These are phyloP conservation scores for Cutaneotrichosporon sp. DNA, from an alignment of 1,284 basidiomycete genomes.

Conservation along the genomic window DNA sequence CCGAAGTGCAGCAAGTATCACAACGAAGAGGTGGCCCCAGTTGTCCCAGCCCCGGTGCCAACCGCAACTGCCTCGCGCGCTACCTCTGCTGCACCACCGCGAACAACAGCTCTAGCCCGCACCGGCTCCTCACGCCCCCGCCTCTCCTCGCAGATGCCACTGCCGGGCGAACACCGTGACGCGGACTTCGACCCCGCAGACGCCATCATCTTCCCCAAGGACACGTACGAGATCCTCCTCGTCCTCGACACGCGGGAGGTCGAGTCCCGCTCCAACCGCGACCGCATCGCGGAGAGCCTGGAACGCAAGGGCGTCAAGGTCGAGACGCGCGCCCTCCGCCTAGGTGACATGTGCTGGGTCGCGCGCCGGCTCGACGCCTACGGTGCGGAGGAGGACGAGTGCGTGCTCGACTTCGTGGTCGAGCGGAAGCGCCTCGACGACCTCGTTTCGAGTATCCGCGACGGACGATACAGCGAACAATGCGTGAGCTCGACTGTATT, in stretches of 20 bases:
- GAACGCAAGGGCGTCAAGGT: constrained; percentile 52
- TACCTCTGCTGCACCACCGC: neutral
- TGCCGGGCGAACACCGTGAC: constrained; percentile 20
- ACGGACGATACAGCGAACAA: constrained; percentile 61
- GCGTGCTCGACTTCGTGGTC: constrained; percentile 60
- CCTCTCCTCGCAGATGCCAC: constrained; percentile 36
- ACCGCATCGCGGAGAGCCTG: constrained; percentile 49
- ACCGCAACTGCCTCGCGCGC: neutral
- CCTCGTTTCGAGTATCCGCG: constrained; percentile 57
- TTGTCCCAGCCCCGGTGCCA: neutral
- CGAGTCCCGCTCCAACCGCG: constrained; percentile 50
- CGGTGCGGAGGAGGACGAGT: constrained; percentile 54
- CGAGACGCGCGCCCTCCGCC: constrained; percentile 56
- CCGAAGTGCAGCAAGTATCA: constrained; percentile 44
- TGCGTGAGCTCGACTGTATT: constrained; percentile 53
- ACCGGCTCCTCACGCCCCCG: constrained; percentile 24
- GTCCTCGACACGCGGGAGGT: constrained; percentile 61
- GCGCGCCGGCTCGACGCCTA: constrained; percentile 52
- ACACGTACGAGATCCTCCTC: constrained; percentile 59
- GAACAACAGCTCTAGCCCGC: neutral
- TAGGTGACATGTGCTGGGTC: constrained; percentile 63
- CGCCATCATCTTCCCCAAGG: constrained; percentile 55
- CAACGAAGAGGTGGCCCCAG: neutral
- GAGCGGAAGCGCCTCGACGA: constrained; percentile 63
- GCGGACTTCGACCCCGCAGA: constrained; percentile 37